Evolutionary conservation across 1,139 yeast genomes (phyloP).

Genomic region (Debaryomyces robertsiae): DNA sequence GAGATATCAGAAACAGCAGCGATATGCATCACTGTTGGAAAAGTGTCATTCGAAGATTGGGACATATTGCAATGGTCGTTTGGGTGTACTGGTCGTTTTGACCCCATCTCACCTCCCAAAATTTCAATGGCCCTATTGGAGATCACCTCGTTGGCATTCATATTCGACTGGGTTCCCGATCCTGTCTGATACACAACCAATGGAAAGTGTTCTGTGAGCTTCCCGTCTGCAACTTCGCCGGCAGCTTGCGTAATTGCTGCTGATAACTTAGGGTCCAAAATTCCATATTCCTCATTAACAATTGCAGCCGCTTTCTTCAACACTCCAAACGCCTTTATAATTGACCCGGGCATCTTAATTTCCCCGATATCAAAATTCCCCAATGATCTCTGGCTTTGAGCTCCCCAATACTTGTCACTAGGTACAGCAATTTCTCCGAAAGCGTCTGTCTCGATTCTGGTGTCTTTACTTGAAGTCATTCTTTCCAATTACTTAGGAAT

Average conservation of each 20-base stretch:
- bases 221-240: conserved; percentile 84
- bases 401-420: conserved; percentile 84
- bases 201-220: conserved; percentile 87
- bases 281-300: conserved; percentile 75
- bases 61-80: conserved; percentile 96
- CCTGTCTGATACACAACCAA: conserved; percentile 96
- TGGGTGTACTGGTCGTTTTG: conserved; percentile 90
- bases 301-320: conserved; percentile 89
- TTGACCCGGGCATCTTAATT: conserved; percentile 78
- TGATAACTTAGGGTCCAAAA: conserved; percentile 72
- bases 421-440: conserved; percentile 90
- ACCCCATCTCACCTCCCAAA: conserved; percentile 81
- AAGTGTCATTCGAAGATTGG: conserved; percentile 91
- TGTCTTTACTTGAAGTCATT: conserved; percentile 1
- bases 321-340: conserved; percentile 82
- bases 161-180: conserved; percentile 93
- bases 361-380: conserved; percentile 94
- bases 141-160: conserved; percentile 95
- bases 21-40: conserved; percentile 97
- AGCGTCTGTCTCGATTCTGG: conserved; percentile 80
- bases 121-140: conserved; percentile 92
- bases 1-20: conserved; percentile 89
- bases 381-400: conserved; percentile 87
- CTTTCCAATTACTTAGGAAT: not conserved
- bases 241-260: conserved; percentile 85